A percentile compares a stretch with the other conserved stretches of the same genome.
These are phyloP conservation scores for Termitomyces sp. DNA, from an alignment of 768 basidiomycete species.

Conservation along the genomic window DNA sequence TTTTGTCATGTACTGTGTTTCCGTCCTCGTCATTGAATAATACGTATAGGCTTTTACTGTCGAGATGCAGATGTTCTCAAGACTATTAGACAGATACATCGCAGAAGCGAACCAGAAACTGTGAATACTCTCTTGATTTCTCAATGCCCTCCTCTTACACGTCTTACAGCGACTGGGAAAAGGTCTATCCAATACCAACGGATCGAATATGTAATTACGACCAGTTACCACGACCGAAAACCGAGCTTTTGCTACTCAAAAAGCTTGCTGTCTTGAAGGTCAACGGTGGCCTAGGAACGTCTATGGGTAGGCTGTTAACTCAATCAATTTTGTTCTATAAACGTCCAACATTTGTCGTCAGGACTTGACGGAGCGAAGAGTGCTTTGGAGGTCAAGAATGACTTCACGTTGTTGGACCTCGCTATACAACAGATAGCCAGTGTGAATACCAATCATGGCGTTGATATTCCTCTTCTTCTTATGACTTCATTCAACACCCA, in stretches of 20 bases:
- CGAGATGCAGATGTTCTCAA: constrained; percentile 84
- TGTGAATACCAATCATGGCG: constrained; percentile 63
- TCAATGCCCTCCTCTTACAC: background rate
- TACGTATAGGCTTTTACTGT: constrained; percentile 49
- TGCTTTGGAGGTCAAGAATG: constrained; percentile 82
- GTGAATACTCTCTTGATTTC: constrained; percentile 35
- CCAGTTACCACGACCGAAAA: constrained; percentile 41
- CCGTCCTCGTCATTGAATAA: constrained; percentile 11
- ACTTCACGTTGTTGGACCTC: constrained; percentile 85
- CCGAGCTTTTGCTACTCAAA: constrained; percentile 43
- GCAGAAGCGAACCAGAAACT: constrained; percentile 62
- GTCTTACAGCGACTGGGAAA: constrained; percentile 12
- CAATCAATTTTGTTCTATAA: background rate
- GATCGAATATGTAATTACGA: constrained; percentile 72
- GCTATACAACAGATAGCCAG: constrained; percentile 83
- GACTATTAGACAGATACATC: constrained; percentile 77
- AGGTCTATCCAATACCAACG: constrained; percentile 25
- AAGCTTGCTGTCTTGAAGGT: constrained; percentile 48
- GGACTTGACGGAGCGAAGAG: constrained; percentile 73
- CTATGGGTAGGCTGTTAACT: constrained; percentile 50
- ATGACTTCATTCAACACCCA: constrained; percentile 95
- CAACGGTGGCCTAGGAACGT: constrained; percentile 85
- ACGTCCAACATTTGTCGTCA: constrained; percentile 31
- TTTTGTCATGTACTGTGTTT: constrained; percentile 15
- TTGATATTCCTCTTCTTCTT: constrained; percentile 82